Base-by-base conservation (phyloP, 257 asterid species). In the Nicotiana attenuata region DNA sequence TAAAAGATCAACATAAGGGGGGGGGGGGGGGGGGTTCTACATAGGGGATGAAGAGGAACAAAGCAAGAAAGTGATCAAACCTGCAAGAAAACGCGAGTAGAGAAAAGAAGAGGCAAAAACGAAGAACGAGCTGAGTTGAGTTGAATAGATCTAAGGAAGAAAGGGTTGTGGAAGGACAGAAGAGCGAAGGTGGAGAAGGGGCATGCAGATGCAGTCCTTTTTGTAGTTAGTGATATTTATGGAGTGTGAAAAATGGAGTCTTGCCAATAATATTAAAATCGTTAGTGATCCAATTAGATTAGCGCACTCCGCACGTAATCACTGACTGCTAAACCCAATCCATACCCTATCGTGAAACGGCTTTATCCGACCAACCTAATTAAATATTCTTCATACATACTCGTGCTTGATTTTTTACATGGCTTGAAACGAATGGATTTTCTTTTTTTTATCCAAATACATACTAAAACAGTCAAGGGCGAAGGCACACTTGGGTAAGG, bases 201-300 rank as follows among this genome's bases (percentile, higher is more conserved):
- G 6, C 31, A 68, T 28, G 83, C 81, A 53, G 79, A 60, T 28
- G 83, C 81, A 53, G 79, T 22, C 45, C 66, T 15, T 79, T 47
- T 16, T 50, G 15, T 80, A 15, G 31, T 41, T 9, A 4, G 26
- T 59, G 68, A 8, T 31, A 17, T 67, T 67, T 53, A 47, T 77
- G 61, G 65, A 20, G 52, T 28, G n/a, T 35, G 79, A 33, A 73
- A 38, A 63, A 47, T 47, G 77, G 38, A 81, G 9, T 3, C 16
- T 26, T 41, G 22, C 7, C 20, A 66, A 50, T 65, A 64, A 45
- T 53, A 17, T 53, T 24, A 47, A 47, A 38, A 52, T n/a, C 28
- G n/a, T 38, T 10, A 76, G 17, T 50, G 5, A 61, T 61, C n/a
- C 19, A 52, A 22, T 15, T 14, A 38, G 60, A 71, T 71, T 71